Percentiles rank a stretch among this genome's conserved stretches.
Conservation (phyloP, 2,329 filamentous ascomycete species). For the Fusarium austroafricanum region DNA sequence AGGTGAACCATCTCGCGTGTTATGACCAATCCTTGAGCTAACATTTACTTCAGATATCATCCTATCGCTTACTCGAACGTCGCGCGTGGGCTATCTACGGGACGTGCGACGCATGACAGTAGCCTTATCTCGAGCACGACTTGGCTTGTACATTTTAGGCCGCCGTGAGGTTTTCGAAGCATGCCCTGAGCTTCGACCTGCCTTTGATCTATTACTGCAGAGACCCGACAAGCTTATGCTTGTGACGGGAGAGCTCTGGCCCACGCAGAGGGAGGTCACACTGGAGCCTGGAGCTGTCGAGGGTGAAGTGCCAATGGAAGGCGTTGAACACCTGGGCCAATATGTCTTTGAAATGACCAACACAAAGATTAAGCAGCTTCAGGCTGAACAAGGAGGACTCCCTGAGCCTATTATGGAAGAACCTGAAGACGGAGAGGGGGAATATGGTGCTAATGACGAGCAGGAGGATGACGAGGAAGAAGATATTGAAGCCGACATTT, state of each 20-base stretch:
- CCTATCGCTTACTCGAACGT: constrained; percentile 90
- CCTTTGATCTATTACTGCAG: constrained; percentile 81
- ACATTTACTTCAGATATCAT: constrained; percentile 77
- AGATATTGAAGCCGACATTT: constrained; percentile 50
- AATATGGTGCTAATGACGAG: constrained; percentile 47
- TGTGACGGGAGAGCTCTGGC: constrained; percentile 88
- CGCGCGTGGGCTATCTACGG: constrained; percentile 88
- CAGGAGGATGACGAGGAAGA: constrained; percentile 50
- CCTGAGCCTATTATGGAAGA: constrained; percentile 44
- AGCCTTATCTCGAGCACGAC: constrained; percentile 88
- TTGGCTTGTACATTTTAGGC: constrained; percentile 93
- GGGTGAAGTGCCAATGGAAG: constrained; percentile 80
- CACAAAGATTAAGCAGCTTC: constrained; percentile 64
- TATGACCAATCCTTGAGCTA: constrained; percentile 21
- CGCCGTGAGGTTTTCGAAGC: constrained; percentile 88
- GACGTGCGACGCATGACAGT: constrained; percentile 95
- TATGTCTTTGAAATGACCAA: constrained; percentile 98
- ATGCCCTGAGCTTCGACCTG: constrained; percentile 87
- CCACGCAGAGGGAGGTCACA: constrained; percentile 66
- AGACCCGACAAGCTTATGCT: constrained; percentile 85
- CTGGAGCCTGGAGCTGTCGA: constrained; percentile 58
- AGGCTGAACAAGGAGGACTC: constrained; percentile 51
- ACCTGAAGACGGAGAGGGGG: constrained; percentile 48
- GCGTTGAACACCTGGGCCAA: constrained; percentile 92
- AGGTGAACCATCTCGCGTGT: constrained; percentile 56